These are phyloP conservation scores for Erythrobasidium hasegawianum DNA, from an alignment of 1,284 basidiomycete species.

Conservation along the genomic window DNA sequence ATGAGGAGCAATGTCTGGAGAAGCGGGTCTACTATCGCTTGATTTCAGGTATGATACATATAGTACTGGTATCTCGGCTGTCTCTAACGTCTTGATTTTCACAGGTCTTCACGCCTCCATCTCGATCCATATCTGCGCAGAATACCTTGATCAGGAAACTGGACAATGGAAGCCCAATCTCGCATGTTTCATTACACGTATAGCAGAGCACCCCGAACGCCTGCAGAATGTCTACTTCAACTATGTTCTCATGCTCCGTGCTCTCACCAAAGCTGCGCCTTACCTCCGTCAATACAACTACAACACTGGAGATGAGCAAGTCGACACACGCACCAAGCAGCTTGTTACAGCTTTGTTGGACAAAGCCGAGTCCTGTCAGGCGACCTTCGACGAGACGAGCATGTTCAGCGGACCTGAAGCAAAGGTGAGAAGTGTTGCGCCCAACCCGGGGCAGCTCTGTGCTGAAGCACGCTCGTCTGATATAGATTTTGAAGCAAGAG, in stretches of 20 bases:
- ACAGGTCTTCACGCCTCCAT: conserved; percentile 95
- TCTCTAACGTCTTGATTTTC: too few species aligned
- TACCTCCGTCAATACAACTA: conserved; percentile 80
- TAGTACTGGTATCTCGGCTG: too few species aligned
- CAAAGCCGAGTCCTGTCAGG: conserved; percentile 60
- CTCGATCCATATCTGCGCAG: conserved; percentile 91
- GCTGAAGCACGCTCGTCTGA: neutral
- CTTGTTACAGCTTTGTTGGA: conserved; percentile 65
- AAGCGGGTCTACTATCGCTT: conserved; percentile 96
- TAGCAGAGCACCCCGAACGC: conserved; percentile 91
- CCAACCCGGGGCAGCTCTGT: too few species aligned
- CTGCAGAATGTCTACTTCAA: conserved; percentile 98
- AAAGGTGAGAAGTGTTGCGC: conserved; percentile 40
- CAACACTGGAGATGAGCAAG: conserved; percentile 56
- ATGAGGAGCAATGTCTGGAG: conserved; percentile 66
- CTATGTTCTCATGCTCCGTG: conserved; percentile 84
- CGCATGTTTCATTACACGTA: conserved; percentile 81
- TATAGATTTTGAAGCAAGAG: conserved; percentile 82
- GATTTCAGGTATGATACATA: conserved; percentile 81
- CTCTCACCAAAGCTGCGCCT: conserved; percentile 79
- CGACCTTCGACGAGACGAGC: conserved; percentile 78
- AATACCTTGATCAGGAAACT: conserved; percentile 83
- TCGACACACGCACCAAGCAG: conserved; percentile 61
- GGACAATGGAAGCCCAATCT: conserved; percentile 95
- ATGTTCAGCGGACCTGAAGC: conserved; percentile 86